Evolutionary conservation across 192 early-diverging fungal genomes (phyloP), one percentile per base, ranked within the genome.

Genomic region (Linnemannia exigua): DNA sequence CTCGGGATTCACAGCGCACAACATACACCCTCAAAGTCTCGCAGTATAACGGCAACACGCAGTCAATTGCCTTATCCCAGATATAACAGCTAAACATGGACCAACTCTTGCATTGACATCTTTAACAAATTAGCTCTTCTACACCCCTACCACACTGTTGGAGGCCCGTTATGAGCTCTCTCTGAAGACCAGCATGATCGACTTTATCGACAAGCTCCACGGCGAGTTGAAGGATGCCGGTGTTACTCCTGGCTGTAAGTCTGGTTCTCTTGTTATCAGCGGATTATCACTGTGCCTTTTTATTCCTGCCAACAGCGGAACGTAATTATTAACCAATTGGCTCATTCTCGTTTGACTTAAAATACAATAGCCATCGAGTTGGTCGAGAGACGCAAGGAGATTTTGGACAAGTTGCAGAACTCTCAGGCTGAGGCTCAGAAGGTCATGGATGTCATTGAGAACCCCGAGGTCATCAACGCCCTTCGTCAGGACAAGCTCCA

Each of bases 401-500:
- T 97, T 47, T 89, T 98, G 74, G 82, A 89, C 46, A 90, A 91
- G 83, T 91, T 98, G 70, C 90, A 95, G 85, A 91, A 93, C 46
- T 90, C 96, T 75, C 93, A 96, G 88, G 80, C 91, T 16, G 90
- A 97, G 87, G 94, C 93, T 15, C 92, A 93, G 82, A 94, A 95
- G 67, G 95, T 99, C 66, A 93, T 97, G 88, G 93, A 94, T 71
- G 94, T 97, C 47, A 95, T 99, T 74, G 95, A 97, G 85, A 97
- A 98, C 88, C 96, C 96, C 17, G 94, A 96, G 81, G 96, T 98
- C 25, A 94, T 96, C 70, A 92, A 93, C 76, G 91, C 95, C 79
- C 92, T 98, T 87, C 97, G 97, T 77, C 95, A 97, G 89, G 98
- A 98, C 89, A 99, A 99, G 91, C 88, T 95, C 67, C 96, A 96